Evolutionary conservation across 352 stramenopile genomes (phyloP), one percentile per base, ranked within the genome.

Genomic region (Globisporangium spinosum): DNA sequence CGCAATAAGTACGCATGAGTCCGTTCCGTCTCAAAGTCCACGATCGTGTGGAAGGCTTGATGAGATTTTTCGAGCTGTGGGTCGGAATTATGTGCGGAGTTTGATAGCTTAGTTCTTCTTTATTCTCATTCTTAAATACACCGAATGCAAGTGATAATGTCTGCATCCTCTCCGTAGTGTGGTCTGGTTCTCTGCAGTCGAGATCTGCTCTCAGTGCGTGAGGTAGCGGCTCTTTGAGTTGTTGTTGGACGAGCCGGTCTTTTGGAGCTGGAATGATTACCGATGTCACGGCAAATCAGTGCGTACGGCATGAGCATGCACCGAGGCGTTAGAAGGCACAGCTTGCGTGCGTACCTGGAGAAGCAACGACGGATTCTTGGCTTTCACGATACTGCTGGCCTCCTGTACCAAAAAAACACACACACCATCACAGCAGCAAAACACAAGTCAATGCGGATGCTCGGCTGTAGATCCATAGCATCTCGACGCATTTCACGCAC

Each of bases 341-440:
- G 32, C 32, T 35, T 35, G 7, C 25, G 61, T 38, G 4, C 10
- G 43, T 69, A 98, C 83, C 83, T 98, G 94, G 45, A 98, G 72
- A 64, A 98, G 69, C 65, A 98, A 76, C 45, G 87, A 97, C 47
- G 94, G 93, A 67, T 98, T 98, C 70, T 98, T 98, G 53, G 94
- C 89, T 75, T 98, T 98, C 66, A 98, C 91, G 51, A 98, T 93
- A 67, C 91, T 97, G 75, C 97, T 97, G 29, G 98, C 90, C 65
- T 98, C 94, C 77, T 94, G 64, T 20, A 32, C 27, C 27, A 32
- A 32, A 32, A 34, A 43, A 69, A 23, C 3, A 32, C 54, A 58
- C 51, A 35, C 6, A 29, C 2, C 23, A 35, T 22, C 53, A 35
- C 9, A 59, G 13, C 29, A 60, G 29, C 17, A 27, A 43, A 25